Percentiles rank a stretch among this genome's conserved stretches.
phyloP scores from a whole-genome alignment of 2,329 filamentous ascomycete species.

The Hypoxylon sp. region DNA sequence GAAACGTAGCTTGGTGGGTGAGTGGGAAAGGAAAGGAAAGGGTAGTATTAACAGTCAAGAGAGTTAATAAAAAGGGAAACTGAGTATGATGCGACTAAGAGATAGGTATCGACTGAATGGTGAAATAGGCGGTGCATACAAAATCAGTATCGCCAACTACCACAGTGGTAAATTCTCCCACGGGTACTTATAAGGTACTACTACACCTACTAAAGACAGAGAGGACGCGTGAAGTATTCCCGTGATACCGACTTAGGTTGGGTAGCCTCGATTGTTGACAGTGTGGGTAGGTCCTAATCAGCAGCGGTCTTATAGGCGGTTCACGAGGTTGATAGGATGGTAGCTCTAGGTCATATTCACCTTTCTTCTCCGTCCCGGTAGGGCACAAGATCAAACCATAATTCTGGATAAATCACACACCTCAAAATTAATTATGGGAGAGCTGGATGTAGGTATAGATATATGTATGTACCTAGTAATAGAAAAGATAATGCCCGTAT shows the following conservation, averaged over 20 bases:
- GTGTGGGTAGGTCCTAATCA: constrained; percentile 4
- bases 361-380: not conserved
- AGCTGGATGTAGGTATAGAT: not conserved
- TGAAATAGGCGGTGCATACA: not conserved
- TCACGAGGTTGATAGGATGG: constrained; percentile 10
- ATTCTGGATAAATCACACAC: constrained; percentile 26
- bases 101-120: not conserved
- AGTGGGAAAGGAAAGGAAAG: not conserved
- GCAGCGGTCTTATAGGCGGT: not conserved
- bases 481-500: constrained; percentile 8
- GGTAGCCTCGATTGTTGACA: not conserved
- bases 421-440: not conserved
- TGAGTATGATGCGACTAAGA: not conserved
- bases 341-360: constrained; percentile 17
- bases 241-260: constrained; percentile 9
- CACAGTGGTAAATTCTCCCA: not conserved
- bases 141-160: not conserved
- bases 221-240: constrained; percentile 10
- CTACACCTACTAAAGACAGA: not conserved
- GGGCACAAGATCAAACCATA: constrained; percentile 26
- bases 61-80: not conserved
- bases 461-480: no score
- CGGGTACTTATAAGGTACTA: not conserved
- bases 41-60: not conserved
- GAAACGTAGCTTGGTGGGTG: not conserved